Evolutionary conservation across 169 alveolate species (phyloP).

Genomic region (Miamiensis avidus): DNA sequence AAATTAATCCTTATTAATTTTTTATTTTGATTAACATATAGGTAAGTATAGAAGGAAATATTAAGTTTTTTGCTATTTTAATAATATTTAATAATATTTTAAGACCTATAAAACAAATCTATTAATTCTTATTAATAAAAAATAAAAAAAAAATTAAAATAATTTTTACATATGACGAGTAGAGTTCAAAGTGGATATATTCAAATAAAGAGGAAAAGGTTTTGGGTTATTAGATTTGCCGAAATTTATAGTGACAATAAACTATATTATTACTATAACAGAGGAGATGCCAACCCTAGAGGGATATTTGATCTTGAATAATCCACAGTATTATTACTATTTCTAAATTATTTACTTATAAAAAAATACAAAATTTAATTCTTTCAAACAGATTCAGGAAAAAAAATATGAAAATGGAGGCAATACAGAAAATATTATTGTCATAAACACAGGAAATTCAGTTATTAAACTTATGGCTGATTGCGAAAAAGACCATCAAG

Average conservation of each 20-base stretch:
- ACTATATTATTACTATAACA: slow-evolving; percentile 11
- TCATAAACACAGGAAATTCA: background rate
- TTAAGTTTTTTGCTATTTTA: no score
- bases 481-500: background rate
- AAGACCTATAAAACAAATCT: no score
- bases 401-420: background rate
- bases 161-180: background rate
- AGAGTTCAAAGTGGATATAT: slow-evolving; percentile 2
- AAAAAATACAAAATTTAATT: no score
- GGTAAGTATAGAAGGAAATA: no score
- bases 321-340: no score
- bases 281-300: slow-evolving; percentile 15
- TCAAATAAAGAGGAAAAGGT: slow-evolving; percentile 8
- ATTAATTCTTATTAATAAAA: background rate
- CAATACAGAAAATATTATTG: no score
- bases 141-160: no score
- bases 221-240: slow-evolving; percentile 21
- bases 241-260: background rate
- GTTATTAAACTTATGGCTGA: background rate
- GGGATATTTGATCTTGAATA: background rate
- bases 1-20: no score
- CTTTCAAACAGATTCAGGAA: background rate
- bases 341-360: no score
- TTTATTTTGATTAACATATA: no score
- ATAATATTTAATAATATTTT: no score